Conservation (phyloP, 495 filamentous ascomycete genomes). For the Aspergillus haitiensis region DNA sequence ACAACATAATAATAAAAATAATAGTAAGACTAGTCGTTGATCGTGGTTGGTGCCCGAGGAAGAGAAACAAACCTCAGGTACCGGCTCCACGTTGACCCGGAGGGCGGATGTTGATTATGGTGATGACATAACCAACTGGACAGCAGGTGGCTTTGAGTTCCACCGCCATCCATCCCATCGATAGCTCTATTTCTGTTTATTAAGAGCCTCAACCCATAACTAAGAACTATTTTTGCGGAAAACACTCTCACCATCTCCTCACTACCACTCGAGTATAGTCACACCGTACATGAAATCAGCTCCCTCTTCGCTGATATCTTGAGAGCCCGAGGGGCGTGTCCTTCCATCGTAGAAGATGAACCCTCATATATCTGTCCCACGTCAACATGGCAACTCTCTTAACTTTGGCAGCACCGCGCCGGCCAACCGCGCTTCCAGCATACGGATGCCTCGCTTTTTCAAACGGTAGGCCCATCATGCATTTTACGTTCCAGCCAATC, state of each 20-base stretch:
- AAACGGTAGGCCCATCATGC: constrained; percentile 40
- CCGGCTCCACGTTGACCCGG: constrained; percentile 9
- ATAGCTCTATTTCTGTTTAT: background rate
- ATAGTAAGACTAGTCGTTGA: no score
- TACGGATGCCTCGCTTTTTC: constrained; percentile 60
- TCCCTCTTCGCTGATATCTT: constrained; percentile 16
- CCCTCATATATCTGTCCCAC: constrained; percentile 62
- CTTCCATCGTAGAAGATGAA: constrained; percentile 47
- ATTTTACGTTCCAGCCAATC: no score
- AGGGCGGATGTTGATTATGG: background rate
- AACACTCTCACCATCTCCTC: no score
- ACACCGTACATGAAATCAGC: constrained; percentile 17
- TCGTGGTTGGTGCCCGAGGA: no score
- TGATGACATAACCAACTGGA: constrained; percentile 23
- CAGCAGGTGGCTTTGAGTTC: constrained; percentile 1
- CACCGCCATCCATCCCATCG: background rate
- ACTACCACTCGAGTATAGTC: background rate
- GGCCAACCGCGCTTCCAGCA: constrained; percentile 48
- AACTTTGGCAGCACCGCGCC: constrained; percentile 55
- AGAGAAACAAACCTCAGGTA: background rate
- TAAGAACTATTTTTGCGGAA: background rate
- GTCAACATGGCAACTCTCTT: constrained; percentile 55
- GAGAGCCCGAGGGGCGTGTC: constrained; percentile 11
- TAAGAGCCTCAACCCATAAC: background rate
- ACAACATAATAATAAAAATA: no score